Evolutionary conservation across 2,329 filamentous ascomycete genomes (phyloP).

Genomic region (Blastomyces percursus): DNA sequence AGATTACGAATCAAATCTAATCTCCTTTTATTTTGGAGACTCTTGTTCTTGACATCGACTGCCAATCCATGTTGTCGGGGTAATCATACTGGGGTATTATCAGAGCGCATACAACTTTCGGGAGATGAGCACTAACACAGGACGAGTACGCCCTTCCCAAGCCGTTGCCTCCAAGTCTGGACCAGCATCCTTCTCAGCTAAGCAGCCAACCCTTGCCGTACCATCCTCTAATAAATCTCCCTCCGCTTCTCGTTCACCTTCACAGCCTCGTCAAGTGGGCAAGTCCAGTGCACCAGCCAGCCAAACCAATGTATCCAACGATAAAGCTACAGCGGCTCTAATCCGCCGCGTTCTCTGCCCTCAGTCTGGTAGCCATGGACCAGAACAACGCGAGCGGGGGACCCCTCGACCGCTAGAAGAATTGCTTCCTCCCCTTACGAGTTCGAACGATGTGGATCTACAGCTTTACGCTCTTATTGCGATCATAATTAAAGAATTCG

Average conservation of each 20-base stretch:
- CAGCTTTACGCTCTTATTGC: conserved; percentile 89
- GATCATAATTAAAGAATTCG: conserved; percentile 78
- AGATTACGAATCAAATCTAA: not conserved
- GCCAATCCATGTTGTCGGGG: conserved; percentile 6
- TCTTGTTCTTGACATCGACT: not conserved
- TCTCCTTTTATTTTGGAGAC: not conserved
- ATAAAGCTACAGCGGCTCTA: conserved; percentile 67
- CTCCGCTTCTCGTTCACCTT: conserved; percentile 23
- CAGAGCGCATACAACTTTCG: conserved; percentile 8
- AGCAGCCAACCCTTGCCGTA: conserved; percentile 20
- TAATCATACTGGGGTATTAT: not conserved
- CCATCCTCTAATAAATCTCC: conserved; percentile 24
- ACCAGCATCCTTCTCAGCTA: conserved; percentile 25
- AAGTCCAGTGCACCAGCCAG: conserved; percentile 23
- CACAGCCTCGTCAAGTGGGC: conserved; percentile 19
- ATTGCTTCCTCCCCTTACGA: conserved; percentile 79
- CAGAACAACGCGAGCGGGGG: conserved; percentile 45
- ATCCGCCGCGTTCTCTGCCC: conserved; percentile 76
- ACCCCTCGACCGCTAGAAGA: conserved; percentile 62
- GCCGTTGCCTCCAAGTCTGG: conserved; percentile 29
- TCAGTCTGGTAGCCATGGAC: conserved; percentile 40
- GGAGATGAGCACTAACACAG: conserved; percentile 31
- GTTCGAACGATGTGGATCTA: conserved; percentile 84
- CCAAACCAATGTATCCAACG: conserved; percentile 46
- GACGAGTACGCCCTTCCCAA: conserved; percentile 31